Evolutionary conservation across 768 basidiomycete genomes (phyloP).

Genomic region (Lentinula raphanica): DNA sequence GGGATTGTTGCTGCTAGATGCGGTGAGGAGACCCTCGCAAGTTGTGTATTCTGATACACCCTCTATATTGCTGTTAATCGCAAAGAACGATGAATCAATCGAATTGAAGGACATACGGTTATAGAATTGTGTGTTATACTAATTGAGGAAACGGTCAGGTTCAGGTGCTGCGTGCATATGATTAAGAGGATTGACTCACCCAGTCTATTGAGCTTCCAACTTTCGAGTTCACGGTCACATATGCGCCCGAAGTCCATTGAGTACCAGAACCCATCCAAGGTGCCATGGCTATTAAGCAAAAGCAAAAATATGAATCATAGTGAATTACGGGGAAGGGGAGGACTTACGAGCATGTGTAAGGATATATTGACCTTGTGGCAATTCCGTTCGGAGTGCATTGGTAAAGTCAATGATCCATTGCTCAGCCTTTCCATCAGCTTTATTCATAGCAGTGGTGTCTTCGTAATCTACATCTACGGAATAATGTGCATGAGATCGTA

Average conservation of each 20-base stretch:
- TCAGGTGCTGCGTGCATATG: too few relatives aligned
- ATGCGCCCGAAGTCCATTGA: slow-evolving; percentile 45
- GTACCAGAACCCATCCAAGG: slow-evolving; percentile 37
- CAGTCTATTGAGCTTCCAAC: slow-evolving; percentile 61
- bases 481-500: too few relatives aligned
- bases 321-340: not conserved
- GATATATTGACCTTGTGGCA: slow-evolving; percentile 46
- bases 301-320: not conserved
- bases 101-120: slow-evolving; percentile 31
- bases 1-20: slow-evolving; percentile 59
- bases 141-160: not conserved
- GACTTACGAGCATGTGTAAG: slow-evolving; percentile 51
- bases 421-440: slow-evolving; percentile 50
- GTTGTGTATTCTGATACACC: slow-evolving; percentile 60
- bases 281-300: slow-evolving; percentile 35
- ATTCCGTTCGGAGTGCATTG: slow-evolving; percentile 39
- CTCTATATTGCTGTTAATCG: slow-evolving; percentile 34
- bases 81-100: not conserved
- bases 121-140: slow-evolving; percentile 34
- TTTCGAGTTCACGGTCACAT: slow-evolving; percentile 46
- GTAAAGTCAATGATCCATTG: slow-evolving; percentile 53
- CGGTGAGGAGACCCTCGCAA: slow-evolving; percentile 50
- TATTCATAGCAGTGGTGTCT: slow-evolving; percentile 40
- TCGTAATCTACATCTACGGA: too few relatives aligned
- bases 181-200: slow-evolving; percentile 26